Evolutionary conservation across 1,284 basidiomycete species (phyloP), one percentile per base, ranked within the genome.

Genomic region (Porphyrellus sp.): DNA sequence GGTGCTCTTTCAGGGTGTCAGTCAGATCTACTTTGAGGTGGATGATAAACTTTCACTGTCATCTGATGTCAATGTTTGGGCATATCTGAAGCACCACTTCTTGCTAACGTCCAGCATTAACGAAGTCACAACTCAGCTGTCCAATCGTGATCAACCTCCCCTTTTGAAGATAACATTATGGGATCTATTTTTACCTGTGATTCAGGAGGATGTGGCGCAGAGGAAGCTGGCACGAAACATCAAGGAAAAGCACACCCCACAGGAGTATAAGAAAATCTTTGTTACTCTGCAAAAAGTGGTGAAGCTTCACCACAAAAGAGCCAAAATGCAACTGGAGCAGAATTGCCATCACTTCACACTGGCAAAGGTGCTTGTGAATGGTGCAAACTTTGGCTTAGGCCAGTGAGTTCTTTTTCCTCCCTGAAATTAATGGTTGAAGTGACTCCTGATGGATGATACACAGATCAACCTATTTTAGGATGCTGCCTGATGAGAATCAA

Each of bases 141-240:
- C 23, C 0, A 25, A 47, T 5, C 34, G 38, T 0, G 49, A 58
- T 5, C 31, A 46, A 9, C 41, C 55, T 2, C 56, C 46, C 0
- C 45, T 57, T 4, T 15, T 58, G 12, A 57, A 30, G 24, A 33
- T 58, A 8, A 58, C 55, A 0, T 3, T 15, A 9, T 58, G 55
- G 55, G 56, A 58, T 23, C 2, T 5, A 0, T 58, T 58, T 23
- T n/a, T 31, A 4, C 16, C 20, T 1, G 1, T 16, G 0, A 25
- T 56, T 18, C 30, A 20, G 28, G 16, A 44, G 40, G 34, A 46
- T 2, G 3, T 20, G 0, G 21, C 15, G 0, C 47, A 57, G 24
- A 18, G 55, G 5, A 46, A 47, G 5, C 35, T 25, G 3, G 46
- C 39, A 11, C 35, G 25, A 21, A 3, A 9, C 2, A 33, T 55